A percentile compares a stretch with the other conserved stretches of the same genome.
phyloP scores from a whole-genome alignment of 208 protist genomes.

The Acanthamoeba royreba region DNA sequence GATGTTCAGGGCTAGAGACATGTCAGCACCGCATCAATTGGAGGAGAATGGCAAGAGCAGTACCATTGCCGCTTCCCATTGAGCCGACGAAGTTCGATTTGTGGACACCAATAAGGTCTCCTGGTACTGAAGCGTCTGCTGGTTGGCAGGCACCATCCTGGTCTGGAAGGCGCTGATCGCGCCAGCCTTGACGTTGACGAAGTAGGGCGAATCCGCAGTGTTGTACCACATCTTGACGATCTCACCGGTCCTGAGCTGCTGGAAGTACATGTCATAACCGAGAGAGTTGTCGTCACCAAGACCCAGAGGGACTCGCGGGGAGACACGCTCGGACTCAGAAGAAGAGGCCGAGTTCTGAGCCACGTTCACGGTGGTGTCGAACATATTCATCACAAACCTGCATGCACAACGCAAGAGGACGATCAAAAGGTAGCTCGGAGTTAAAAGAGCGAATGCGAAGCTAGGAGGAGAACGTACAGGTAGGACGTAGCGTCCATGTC shows the following conservation, averaged over 20 bases:
- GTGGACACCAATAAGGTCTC: slow-evolving; percentile 48
- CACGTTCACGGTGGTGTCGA: slow-evolving; percentile 52
- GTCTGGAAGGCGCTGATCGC: slow-evolving; percentile 60
- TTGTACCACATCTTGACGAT: slow-evolving; percentile 57
- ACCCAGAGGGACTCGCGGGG: not conserved
- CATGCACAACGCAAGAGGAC: not conserved
- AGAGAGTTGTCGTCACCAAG: not conserved
- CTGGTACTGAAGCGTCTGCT: not conserved
- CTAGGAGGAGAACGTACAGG: slow-evolving; percentile 20
- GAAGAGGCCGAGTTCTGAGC: slow-evolving; percentile 6
- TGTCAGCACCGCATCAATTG: not conserved
- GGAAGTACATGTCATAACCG: slow-evolving; percentile 59
- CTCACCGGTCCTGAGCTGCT: slow-evolving; percentile 50
- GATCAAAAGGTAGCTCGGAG: not conserved
- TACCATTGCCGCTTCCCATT: not conserved
- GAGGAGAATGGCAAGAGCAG: not conserved
- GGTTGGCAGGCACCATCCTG: not conserved
- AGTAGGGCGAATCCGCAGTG: slow-evolving; percentile 1
- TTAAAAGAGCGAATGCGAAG: not conserved
- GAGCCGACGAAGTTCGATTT: not conserved
- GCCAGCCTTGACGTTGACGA: slow-evolving; percentile 56
- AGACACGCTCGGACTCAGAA: not conserved
- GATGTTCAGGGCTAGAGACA: not conserved
- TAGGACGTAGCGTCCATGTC: slow-evolving; percentile 47
- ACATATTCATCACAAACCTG: slow-evolving; percentile 63